Conservation (phyloP, 1,139 yeast species). For the Suhomyces atakaporum region DNA sequence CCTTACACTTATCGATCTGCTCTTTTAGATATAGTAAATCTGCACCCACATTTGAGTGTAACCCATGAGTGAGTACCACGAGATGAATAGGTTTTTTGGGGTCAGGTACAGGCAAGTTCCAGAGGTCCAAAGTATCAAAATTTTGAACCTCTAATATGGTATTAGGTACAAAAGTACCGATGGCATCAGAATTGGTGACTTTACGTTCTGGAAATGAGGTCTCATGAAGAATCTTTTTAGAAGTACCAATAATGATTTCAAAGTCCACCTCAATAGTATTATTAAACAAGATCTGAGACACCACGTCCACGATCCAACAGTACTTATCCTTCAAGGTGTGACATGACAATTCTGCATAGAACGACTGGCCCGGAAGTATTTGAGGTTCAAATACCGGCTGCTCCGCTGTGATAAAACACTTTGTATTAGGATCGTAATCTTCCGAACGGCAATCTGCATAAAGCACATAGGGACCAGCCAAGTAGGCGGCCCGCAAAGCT, state of each 20-base stretch:
- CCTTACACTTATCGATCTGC: slow-evolving; percentile 60
- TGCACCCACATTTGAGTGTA: slow-evolving; percentile 85
- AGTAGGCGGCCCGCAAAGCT: slow-evolving; percentile 81
- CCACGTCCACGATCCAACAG: slow-evolving; percentile 83
- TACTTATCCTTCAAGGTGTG: slow-evolving; percentile 35
- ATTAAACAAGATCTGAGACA: slow-evolving; percentile 80
- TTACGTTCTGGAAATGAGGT: slow-evolving; percentile 31
- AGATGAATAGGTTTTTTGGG: slow-evolving; percentile 60
- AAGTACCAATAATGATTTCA: slow-evolving; percentile 63
- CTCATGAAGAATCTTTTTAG: slow-evolving; percentile 47
- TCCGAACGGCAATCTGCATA: slow-evolving; percentile 78
- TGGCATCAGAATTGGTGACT: slow-evolving; percentile 30
- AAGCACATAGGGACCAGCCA: slow-evolving; percentile 87
- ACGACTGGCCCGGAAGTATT: slow-evolving; percentile 31
- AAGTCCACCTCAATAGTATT: slow-evolving; percentile 67
- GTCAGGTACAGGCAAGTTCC: slow-evolving; percentile 61
- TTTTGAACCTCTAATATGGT: slow-evolving; percentile 42
- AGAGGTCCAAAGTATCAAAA: slow-evolving; percentile 67
- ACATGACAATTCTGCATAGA: slow-evolving; percentile 27
- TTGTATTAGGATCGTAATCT: slow-evolving; percentile 58
- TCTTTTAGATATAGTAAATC: slow-evolving; percentile 90
- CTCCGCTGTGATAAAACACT: slow-evolving; percentile 64
- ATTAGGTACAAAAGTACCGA: slow-evolving; percentile 31
- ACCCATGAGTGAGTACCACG: slow-evolving; percentile 84
- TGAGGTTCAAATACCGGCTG: slow-evolving; percentile 73